Conservation (phyloP, 306 rosid species). For the Quillaja saponaria region DNA sequence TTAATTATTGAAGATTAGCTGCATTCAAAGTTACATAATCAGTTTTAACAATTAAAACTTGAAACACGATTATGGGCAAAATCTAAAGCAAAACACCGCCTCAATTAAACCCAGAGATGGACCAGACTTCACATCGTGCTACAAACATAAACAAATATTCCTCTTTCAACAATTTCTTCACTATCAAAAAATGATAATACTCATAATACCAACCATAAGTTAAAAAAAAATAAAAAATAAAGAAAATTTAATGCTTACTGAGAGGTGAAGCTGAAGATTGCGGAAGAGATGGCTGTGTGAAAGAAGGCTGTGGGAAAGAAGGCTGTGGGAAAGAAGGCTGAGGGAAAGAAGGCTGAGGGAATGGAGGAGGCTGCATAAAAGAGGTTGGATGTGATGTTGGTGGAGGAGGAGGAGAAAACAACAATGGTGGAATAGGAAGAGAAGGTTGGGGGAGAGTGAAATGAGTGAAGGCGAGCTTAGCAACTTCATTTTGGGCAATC, state of each 20-base stretch:
- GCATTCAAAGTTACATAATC: no score
- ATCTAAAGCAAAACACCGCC: no score
- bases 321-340: background rate
- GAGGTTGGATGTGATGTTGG: background rate
- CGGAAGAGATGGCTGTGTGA: constrained; percentile 16
- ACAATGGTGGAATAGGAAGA: background rate
- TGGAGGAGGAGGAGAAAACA: background rate
- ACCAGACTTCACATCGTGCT: no score
- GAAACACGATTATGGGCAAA: no score
- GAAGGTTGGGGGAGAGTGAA: constrained; percentile 26
- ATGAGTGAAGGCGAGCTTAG: constrained; percentile 55
- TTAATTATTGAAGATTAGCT: no score
- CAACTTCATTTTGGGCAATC: constrained; percentile 61
- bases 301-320: constrained; percentile 2
- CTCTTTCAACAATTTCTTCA: background rate
- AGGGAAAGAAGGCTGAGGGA: constrained; percentile 26
- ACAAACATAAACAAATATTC: no score
- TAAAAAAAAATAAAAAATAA: background rate
- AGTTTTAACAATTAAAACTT: no score
- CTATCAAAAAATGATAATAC: background rate
- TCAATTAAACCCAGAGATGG: no score
- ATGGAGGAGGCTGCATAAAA: no score
- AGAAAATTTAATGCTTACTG: constrained; percentile 5
- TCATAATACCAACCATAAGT: background rate
- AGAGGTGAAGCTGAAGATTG: constrained; percentile 24